Conservation (phyloP, 352 stramenopile genomes). For the Phytophthora tentaculata region DNA sequence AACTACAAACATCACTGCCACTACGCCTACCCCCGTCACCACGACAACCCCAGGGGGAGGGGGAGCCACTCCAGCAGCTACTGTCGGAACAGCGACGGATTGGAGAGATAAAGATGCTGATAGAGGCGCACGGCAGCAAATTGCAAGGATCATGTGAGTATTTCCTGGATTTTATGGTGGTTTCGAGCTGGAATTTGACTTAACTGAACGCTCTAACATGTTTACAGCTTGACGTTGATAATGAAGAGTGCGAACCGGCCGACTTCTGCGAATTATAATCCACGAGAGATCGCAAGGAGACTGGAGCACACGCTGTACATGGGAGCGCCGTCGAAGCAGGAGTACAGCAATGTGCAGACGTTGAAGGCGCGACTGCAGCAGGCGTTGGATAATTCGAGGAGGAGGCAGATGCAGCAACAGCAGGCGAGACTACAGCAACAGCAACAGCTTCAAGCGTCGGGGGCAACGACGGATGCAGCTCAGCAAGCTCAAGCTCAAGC, state of each 20-base stretch:
- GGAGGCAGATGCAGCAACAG: conserved; percentile 82
- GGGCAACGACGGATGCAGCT: conserved; percentile 43
- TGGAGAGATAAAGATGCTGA: conserved; percentile 90
- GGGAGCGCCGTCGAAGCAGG: conserved; percentile 79
- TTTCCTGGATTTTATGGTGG: neutral
- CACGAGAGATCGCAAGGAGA: conserved; percentile 81
- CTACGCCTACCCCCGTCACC: neutral
- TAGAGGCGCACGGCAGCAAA: conserved; percentile 79
- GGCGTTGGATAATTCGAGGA: conserved; percentile 82
- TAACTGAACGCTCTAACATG: conserved; percentile 17
- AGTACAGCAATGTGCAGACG: conserved; percentile 90
- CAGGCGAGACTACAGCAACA: conserved; percentile 40
- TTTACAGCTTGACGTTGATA: conserved; percentile 82
- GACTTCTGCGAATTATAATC: conserved; percentile 90
- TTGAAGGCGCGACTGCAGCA: conserved; percentile 85
- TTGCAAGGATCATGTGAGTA: conserved; percentile 89
- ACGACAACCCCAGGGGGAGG: neutral
- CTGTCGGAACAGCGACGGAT: conserved; percentile 47
- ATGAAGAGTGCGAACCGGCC: conserved; percentile 91
- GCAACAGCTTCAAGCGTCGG: conserved; percentile 47
- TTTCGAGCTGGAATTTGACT: conserved; percentile 12
- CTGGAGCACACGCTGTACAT: conserved; percentile 90
- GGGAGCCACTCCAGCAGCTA: conserved; percentile 6
- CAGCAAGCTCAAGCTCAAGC: conserved; percentile 56
- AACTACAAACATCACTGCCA: conserved; percentile 1